phyloP scores from a whole-genome alignment of 306 rosid species.

The Rubus parviflorus region DNA sequence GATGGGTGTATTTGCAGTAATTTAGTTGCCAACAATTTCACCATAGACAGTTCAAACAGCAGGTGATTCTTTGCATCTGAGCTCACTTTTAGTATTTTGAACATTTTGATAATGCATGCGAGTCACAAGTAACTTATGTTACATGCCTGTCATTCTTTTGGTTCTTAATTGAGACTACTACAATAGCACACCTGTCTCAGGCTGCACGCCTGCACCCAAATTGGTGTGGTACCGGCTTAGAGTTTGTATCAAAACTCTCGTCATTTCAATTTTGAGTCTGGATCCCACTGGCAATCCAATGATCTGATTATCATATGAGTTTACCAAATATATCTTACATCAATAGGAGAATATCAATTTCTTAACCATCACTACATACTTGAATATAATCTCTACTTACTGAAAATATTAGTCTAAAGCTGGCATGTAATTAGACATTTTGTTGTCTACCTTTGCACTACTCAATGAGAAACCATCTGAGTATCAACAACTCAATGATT shows the following conservation, averaged over 20 bases:
- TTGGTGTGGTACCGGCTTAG: not conserved
- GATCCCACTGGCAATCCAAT: not conserved
- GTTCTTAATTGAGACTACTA: not conserved
- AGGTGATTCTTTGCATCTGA: constrained; percentile 41
- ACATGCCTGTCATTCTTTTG: not conserved
- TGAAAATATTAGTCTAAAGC: not conserved
- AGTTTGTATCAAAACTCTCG: not conserved
- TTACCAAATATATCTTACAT: not conserved
- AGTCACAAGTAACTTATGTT: not conserved
- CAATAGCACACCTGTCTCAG: no score
- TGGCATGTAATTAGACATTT: not conserved
- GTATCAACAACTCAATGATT: not conserved
- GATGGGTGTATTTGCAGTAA: constrained; percentile 53
- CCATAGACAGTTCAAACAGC: constrained; percentile 43
- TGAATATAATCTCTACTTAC: not conserved
- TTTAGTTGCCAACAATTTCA: constrained; percentile 74
- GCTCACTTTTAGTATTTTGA: constrained; percentile 12
- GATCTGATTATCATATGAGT: not conserved
- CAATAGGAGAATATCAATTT: not conserved
- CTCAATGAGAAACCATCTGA: no score
- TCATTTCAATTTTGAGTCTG: not conserved
- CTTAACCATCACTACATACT: not conserved
- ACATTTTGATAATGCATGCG: not conserved
- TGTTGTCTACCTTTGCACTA: not conserved
- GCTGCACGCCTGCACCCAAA: not conserved